Base-by-base conservation (phyloP, 2,329 filamentous ascomycete genomes). In the Aspergillus ochraceus region DNA sequence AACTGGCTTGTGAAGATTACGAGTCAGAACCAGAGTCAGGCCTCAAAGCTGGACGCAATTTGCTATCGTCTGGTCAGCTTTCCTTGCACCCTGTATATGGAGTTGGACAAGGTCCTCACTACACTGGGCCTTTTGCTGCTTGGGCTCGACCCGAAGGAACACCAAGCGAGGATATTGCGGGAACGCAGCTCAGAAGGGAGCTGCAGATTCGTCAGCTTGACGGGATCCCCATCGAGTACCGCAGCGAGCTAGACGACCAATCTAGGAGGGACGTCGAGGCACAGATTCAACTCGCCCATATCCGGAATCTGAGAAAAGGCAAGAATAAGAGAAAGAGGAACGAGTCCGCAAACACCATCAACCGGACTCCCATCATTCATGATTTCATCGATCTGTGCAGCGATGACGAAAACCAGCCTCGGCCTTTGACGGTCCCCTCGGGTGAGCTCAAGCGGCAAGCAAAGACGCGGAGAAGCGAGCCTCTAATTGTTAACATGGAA, bases 71-170 rank as follows among this genome's bases (percentile, higher is more conserved):
- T 5, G 70, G 74, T 8, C 67, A 78, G 60, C 66, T 80, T 5
- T 60, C 61, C 2, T 59, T 68, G 9, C 70, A 80, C 64, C 71
- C 71, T 4, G 61, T 69, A 10, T 79, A 69, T 62, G 78, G 78
- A 3, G 69, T 74, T 9, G 76, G 74, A 0, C 66, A 80, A 70
- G 78, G 78, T 6, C 73, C 74, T 19, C 59, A 64, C 14, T 80
- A 80, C 54, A 59, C 67, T 32, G 77, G 77, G 0, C 77, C 78
- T 32, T 79, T 71, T 68, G 76, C 76, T 14, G 62, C 66, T 12
- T 79, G 76, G 76, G 77, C 77, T 54, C 73, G 77, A 4, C 64
- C 70, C 29, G 39, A 64, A 17, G 58, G 63, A 8, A 68, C 67
- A 3, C 57, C 70, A 6, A 24, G 6, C 3, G 64, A 71, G 24